Conservation (phyloP, 2,329 filamentous ascomycete species). For the Alternaria angustiovoidea region DNA sequence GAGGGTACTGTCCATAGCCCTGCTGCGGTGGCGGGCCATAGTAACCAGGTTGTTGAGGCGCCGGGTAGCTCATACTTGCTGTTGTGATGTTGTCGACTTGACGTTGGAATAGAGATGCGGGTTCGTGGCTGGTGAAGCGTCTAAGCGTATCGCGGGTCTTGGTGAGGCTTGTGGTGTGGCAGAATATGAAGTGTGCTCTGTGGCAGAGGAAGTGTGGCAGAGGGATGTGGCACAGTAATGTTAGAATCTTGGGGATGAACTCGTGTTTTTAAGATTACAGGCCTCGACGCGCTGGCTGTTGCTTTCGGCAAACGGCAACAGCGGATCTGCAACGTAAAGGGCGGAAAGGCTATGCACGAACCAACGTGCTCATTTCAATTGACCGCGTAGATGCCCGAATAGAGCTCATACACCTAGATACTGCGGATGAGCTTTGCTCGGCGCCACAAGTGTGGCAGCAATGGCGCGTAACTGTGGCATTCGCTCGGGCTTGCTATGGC, state of each 20-base stretch:
- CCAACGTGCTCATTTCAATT: constrained; percentile 5
- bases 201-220: constrained; percentile 19
- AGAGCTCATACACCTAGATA: background rate
- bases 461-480: constrained; percentile 12
- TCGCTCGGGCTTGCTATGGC: constrained; percentile 5
- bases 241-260: background rate
- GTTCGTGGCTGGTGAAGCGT: constrained; percentile 24
- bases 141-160: constrained; percentile 9
- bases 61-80: constrained; percentile 24
- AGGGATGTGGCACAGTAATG: constrained; percentile 16
- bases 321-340: constrained; percentile 8
- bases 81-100: background rate
- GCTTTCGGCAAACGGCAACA: constrained; percentile 12
- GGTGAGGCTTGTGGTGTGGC: constrained; percentile 8
- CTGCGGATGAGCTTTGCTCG: constrained; percentile 4
- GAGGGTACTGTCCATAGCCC: constrained; percentile 37
- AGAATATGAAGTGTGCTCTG: background rate
- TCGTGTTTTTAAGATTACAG: constrained; percentile 7
- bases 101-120: constrained; percentile 21
- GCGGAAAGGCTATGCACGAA: constrained; percentile 3
- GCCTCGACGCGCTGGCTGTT: background rate
- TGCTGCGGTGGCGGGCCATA: constrained; percentile 34
- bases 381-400: constrained; percentile 3
- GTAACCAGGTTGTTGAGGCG: constrained; percentile 30
- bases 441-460: constrained; percentile 28